Conservation (phyloP, 1,284 basidiomycete genomes). For the Pholiota adiposa region DNA sequence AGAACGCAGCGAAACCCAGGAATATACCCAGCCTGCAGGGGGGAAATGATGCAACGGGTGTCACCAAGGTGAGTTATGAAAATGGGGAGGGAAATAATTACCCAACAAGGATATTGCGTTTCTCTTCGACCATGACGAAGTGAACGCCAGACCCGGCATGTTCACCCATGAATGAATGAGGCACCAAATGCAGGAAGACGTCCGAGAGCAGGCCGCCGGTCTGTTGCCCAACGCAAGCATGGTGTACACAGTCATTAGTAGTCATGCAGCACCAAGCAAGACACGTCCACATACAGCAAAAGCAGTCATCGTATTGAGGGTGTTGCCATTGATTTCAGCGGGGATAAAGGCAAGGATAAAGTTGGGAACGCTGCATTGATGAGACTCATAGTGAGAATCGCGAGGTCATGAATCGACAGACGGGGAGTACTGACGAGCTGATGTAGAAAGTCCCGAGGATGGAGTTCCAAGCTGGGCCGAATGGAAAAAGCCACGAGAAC, state of each 20-base stretch:
- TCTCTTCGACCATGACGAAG: slow-evolving; percentile 84
- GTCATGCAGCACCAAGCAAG: not conserved
- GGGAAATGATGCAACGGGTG: slow-evolving; percentile 13
- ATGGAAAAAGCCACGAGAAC: slow-evolving; percentile 82
- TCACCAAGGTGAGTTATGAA: slow-evolving; percentile 10
- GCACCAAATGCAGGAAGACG: slow-evolving; percentile 88
- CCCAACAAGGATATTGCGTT: slow-evolving; percentile 88
- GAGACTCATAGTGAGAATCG: not conserved
- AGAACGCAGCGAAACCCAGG: slow-evolving; percentile 84
- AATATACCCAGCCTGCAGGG: slow-evolving; percentile 75
- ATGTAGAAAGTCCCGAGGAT: slow-evolving; percentile 91
- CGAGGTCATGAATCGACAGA: slow-evolving; percentile 8
- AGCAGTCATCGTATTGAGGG: slow-evolving; percentile 89
- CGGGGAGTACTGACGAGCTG: slow-evolving; percentile 71
- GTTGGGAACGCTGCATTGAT: slow-evolving; percentile 74
- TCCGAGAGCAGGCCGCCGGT: slow-evolving; percentile 90
- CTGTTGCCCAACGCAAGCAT: slow-evolving; percentile 38
- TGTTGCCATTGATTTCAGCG: slow-evolving; percentile 79
- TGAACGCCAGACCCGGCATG: slow-evolving; percentile 70
- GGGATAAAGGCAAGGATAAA: slow-evolving; percentile 92
- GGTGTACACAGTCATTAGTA: not conserved
- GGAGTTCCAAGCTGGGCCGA: slow-evolving; percentile 86
- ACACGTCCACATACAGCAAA: slow-evolving; percentile 64
- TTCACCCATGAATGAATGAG: slow-evolving; percentile 90
- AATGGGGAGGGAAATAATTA: slow-evolving; percentile 32